Evolutionary conservation across 1,139 yeast genomes (phyloP), one percentile per base, ranked within the genome.

Genomic region (Suhomyces guaymorum): DNA sequence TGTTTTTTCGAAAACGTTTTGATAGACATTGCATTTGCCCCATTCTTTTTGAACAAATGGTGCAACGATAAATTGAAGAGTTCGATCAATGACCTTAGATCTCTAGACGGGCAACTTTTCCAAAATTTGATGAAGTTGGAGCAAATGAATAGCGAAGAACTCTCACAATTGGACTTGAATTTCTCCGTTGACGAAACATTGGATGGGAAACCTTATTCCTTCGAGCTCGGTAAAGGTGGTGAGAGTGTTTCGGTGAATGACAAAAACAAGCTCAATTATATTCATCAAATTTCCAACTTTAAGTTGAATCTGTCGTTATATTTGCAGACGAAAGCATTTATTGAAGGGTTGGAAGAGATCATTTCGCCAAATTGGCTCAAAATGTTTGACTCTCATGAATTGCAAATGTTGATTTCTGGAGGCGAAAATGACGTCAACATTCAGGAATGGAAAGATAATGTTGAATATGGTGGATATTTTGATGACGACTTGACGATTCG

Each of bases 331-430:
- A 66, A 64, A 23, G 70, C 73, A 33, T 90, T 94, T 54, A 62
- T 86, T 24, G 74, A 70, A 19, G 98, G 98, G 0, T 58, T 92
- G 38, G 75, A 73, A 46, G 75, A 75, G 39, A 67, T 92, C 13
- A 78, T 92, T 9, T 72, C 82, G 5, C 78, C 82, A 2, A 72
- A 72, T 30, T 87, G 96, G 96, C 65, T 92, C 25, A 73, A 76
- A 26, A 80, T 92, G 82, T 92, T 92, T 62, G 88, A 85, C 53
- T 81, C 95, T 1, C 66, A 64, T 31, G 98, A 92, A 54, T 62
- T 90, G 15, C 96, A 88, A 55, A 80, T 82, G 72, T 67, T 94
- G 24, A 82, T 92, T 3, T 83, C 95, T 8, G 97, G 97, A 7
- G 95, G 88, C 1, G 60, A 61, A 32, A 67, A 71, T 25, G 84